Evolutionary conservation across 2,329 filamentous ascomycete genomes (phyloP), one percentile per base, ranked within the genome.

Genomic region (Hypoxylon sp.): DNA sequence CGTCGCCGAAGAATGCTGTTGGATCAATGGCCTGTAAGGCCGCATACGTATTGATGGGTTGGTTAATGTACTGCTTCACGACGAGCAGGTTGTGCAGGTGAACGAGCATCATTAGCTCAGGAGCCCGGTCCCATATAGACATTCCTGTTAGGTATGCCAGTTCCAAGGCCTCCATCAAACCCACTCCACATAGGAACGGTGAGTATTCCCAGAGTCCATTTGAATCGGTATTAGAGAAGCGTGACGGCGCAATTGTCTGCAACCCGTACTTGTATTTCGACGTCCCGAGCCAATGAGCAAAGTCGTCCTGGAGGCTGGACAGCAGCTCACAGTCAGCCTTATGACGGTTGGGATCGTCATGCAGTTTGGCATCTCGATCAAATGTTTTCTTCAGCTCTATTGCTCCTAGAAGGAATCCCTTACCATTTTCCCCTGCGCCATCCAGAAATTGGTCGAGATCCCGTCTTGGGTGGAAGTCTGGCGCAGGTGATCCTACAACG

Each of bases 51-150:
- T 74, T 77, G 1, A 83, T 58, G 1, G 75, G 74, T 30, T 76
- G 27, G 1, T 56, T 65, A n/a, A 86, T 76, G 42, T 81, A 80
- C 0, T 79, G 79, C 50, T 78, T 82, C 50, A 82, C 71, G 0
- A 83, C 78, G 2, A 86, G 78, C 80, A 85, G 83, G 72, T 85
- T 84, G 75, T 86, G 80, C 5, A 86, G 73, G 66, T 86, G 84
- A 0, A 85, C 62, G 3, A 82, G 49, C 22, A 81, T 67, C 0
- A 81, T 73, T 1, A 81, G 76, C 48, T 85, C 83, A 0, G 77
- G 77, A 0, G 82, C 73, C 2, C 50, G 61, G 8, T 85, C 83
- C 80, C 81, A 84, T 0, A 85, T 6, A 0, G 66, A 2, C 66
- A 85, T 75, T 30, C 73, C 71, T 7, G 75, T 54, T 2, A 70